Conservation (phyloP, 2,329 filamentous ascomycete species). For the Epichloe sibirici region DNA sequence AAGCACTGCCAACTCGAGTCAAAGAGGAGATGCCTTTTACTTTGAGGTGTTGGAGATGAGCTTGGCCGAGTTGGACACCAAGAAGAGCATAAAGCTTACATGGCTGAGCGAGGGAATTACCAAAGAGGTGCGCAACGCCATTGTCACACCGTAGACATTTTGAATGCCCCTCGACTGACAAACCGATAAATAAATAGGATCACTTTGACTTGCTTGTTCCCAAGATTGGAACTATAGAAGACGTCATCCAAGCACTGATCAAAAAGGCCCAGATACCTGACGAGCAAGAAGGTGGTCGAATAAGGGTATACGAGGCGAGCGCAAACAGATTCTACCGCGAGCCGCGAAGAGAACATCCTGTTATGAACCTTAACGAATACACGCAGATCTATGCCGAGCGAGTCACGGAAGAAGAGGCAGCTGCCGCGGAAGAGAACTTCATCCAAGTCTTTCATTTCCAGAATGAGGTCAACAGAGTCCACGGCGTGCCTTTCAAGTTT, state of each 20-base stretch:
- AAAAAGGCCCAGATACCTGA: slow-evolving; percentile 72
- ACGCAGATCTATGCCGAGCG: slow-evolving; percentile 70
- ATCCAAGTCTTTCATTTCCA: slow-evolving; percentile 89
- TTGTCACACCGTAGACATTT: too few species aligned
- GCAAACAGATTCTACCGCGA: slow-evolving; percentile 75
- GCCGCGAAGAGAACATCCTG: slow-evolving; percentile 54
- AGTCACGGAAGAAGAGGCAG: slow-evolving; percentile 60
- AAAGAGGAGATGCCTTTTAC: slow-evolving; percentile 67
- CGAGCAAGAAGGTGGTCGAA: slow-evolving; percentile 54
- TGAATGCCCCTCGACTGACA: not conserved
- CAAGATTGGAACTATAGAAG: slow-evolving; percentile 70
- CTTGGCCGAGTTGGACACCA: slow-evolving; percentile 81
- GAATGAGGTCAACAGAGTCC: slow-evolving; percentile 69
- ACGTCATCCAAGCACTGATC: slow-evolving; percentile 62
- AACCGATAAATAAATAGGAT: slow-evolving; percentile 43
- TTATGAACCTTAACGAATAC: slow-evolving; percentile 80
- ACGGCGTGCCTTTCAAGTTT: slow-evolving; percentile 88
- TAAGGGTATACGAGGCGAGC: slow-evolving; percentile 75
- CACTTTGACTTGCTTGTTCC: slow-evolving; percentile 71
- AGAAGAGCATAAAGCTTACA: slow-evolving; percentile 72
- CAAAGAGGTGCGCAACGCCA: slow-evolving; percentile 54
- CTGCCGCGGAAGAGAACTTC: slow-evolving; percentile 42
- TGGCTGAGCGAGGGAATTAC: slow-evolving; percentile 83
- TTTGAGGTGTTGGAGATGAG: slow-evolving; percentile 95
- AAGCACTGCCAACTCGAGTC: slow-evolving; percentile 55